These are phyloP conservation scores for Boletus semigastroideus DNA, from an alignment of 1,284 basidiomycete species.

Conservation along the genomic window DNA sequence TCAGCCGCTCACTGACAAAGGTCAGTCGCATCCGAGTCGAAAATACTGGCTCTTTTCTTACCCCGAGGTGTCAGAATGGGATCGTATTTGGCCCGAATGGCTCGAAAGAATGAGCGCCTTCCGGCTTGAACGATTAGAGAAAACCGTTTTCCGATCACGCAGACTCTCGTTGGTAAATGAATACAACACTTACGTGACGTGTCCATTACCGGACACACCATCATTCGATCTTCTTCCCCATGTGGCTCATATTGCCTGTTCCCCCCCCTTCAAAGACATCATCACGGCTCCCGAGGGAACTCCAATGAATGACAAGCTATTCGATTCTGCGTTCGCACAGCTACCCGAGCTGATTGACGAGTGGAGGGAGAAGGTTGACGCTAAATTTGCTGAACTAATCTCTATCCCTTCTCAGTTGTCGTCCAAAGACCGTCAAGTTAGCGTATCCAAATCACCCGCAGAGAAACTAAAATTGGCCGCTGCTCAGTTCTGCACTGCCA, in stretches of 20 bases:
- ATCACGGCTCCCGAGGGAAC: conserved; percentile 4
- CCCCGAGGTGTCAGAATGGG: neutral
- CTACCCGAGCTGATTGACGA: neutral
- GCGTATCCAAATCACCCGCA: too few species aligned
- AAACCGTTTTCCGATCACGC: conserved; percentile 12
- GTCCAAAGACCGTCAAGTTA: neutral
- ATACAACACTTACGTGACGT: conserved; percentile 6
- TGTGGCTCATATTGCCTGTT: conserved; percentile 2
- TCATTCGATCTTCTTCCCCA: conserved; percentile 14
- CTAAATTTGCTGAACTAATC: conserved; percentile 8
- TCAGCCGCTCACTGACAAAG: conserved; percentile 11
- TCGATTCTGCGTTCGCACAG: conserved; percentile 11
- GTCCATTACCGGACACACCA: neutral
- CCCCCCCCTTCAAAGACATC: conserved; percentile 9
- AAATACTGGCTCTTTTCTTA: neutral
- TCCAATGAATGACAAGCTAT: neutral
- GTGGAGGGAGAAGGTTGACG: neutral
- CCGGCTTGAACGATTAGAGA: conserved; percentile 5
- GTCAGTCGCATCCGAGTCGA: neutral
- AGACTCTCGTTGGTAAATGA: neutral
- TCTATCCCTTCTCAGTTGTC: neutral
- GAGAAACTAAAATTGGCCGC: conserved; percentile 7
- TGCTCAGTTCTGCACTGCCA: neutral
- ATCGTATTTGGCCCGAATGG: conserved; percentile 2
- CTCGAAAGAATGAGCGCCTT: conserved; percentile 2